Percentiles rank a stretch among this genome's conserved stretches.
Evolutionary conservation across 2,329 filamentous ascomycete species (phyloP).

Genomic region (Didymella segeticola): DNA sequence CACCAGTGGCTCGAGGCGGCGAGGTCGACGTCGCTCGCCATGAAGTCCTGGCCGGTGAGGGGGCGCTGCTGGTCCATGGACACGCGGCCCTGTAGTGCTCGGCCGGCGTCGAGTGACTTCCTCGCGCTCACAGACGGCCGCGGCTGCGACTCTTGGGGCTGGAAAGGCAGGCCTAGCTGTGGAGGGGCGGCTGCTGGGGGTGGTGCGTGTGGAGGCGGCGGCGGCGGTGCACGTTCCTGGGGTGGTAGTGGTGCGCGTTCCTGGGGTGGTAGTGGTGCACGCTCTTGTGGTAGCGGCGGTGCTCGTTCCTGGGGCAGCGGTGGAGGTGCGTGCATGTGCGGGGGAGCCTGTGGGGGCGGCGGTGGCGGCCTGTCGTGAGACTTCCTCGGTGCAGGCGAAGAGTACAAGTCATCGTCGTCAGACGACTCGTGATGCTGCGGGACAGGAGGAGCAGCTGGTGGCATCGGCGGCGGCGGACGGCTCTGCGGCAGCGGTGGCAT

Average conservation of each 20-base stretch:
- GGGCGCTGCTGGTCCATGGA: conserved; percentile 81
- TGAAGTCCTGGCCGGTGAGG: conserved; percentile 73
- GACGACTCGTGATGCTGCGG: conserved; percentile 39
- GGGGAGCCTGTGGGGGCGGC: conserved; percentile 46
- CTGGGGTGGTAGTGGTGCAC: conserved; percentile 43
- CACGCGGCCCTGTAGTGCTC: conserved; percentile 59
- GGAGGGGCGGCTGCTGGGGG: conserved; percentile 47
- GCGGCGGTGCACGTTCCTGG: conserved; percentile 36
- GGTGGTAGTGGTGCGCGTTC: conserved; percentile 50
- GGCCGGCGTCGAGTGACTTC: conserved; percentile 70
- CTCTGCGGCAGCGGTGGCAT: conserved; percentile 46
- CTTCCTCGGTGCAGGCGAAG: conserved; percentile 44
- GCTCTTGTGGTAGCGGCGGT: conserved; percentile 37
- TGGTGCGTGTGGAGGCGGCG: conserved; percentile 37
- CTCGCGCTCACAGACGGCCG: conserved; percentile 53
- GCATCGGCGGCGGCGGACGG: conserved; percentile 40
- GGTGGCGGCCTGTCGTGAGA: conserved; percentile 46
- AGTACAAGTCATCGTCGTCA: conserved; percentile 49
- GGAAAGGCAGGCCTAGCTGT: conserved; percentile 40
- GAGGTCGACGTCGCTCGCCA: conserved; percentile 87
- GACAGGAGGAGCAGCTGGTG: conserved; percentile 42
- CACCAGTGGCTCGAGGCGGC: conserved; percentile 81
- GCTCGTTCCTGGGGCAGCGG: conserved; percentile 51
- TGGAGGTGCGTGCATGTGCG: conserved; percentile 44
- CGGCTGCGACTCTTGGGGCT: conserved; percentile 52